Base-by-base conservation (phyloP, 139 green algal species). In the Coelastrella sp. region DNA sequence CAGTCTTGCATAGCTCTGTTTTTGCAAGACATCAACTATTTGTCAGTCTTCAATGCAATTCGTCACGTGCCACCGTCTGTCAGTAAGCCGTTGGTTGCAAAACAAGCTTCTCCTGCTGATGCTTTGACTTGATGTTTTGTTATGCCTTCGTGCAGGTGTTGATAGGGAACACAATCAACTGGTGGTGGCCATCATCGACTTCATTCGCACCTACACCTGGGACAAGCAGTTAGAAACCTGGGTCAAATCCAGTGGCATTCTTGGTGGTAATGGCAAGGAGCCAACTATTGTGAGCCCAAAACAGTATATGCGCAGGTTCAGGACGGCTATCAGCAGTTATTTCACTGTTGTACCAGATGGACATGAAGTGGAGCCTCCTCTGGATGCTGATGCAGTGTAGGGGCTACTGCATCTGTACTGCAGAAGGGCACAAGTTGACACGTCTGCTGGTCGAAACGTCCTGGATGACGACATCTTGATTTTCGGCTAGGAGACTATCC, bases 181-280 rank as follows among this genome's bases (percentile, higher is more conserved):
- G 43, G 93, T 98, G n/a, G 90, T 98, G 37, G 96, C 95, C 40
- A 95, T 99, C 81, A 98, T 99, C 35, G 97, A 99, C 87, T 99
- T 95, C 85, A 92, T 99, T 34, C 91, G 96, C 15, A 81, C 69
- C 38, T 99, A 98, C 88, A 99, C 97, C 8, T 98, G 94, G 95
- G 97, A 99, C 90, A 99, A 99, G 91, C 93, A 98, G 85, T 88
- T 99, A 34, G 97, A 99, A 90, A 98, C 92, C 35, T 98, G 95
- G 95, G 95, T 99, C n/a, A 99, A 99, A 92, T 91, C 90, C 25
- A 93, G 76, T 60, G 97, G 94, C 38, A 93, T 98, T 27, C 88
- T 99, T 86, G 96, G 96, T 2, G 94, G 94, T 27, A 90, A 89
- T 15, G 83, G 85, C 62, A 71, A 95, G 84, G 93, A 97, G 87